Conservation (phyloP, 2,329 filamentous ascomycete species). For the Eutypa lata region DNA sequence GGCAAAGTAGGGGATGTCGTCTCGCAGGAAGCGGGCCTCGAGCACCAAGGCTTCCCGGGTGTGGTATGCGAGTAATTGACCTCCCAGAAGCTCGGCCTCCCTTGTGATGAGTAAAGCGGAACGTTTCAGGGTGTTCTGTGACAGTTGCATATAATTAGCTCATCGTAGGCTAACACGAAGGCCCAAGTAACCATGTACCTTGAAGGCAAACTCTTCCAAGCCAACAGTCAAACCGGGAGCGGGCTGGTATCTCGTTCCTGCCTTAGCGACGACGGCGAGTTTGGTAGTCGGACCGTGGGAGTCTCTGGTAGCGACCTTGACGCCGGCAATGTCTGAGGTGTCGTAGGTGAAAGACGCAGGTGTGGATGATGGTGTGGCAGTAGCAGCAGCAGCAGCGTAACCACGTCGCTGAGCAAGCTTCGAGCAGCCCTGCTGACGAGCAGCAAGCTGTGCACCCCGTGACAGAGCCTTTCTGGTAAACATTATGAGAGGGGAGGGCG, state of each 20-base stretch:
- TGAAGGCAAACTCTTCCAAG: conserved; percentile 95
- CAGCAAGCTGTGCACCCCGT: conserved; percentile 56
- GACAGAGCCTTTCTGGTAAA: conserved; percentile 60
- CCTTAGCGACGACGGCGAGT: conserved; percentile 88
- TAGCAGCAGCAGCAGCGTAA: conserved; percentile 59
- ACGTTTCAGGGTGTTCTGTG: conserved; percentile 78
- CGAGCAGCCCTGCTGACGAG: conserved; percentile 56
- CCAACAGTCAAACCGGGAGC: conserved; percentile 86
- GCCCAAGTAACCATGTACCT: conserved; percentile 54
- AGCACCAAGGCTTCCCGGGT: conserved; percentile 90
- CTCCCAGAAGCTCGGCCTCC: conserved; percentile 92
- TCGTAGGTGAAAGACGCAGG: conserved; percentile 79
- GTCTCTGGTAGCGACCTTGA: conserved; percentile 93
- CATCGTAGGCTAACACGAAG: conserved; percentile 15
- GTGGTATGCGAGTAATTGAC: conserved; percentile 82
- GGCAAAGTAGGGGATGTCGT: conserved; percentile 95
- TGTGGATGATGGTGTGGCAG: conserved; percentile 53
- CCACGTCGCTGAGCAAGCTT: conserved; percentile 47
- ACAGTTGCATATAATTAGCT: conserved; percentile 46
- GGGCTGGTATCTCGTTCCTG: conserved; percentile 88
- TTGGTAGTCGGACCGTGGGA: conserved; percentile 84
- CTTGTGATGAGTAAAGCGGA: conserved; percentile 89
- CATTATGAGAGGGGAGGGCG: conserved; percentile 53
- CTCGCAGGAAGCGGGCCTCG: conserved; percentile 89
- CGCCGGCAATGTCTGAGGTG: conserved; percentile 76